Evolutionary conservation across 2,329 filamentous ascomycete species (phyloP).

Genomic region (Talaromyces sp.): DNA sequence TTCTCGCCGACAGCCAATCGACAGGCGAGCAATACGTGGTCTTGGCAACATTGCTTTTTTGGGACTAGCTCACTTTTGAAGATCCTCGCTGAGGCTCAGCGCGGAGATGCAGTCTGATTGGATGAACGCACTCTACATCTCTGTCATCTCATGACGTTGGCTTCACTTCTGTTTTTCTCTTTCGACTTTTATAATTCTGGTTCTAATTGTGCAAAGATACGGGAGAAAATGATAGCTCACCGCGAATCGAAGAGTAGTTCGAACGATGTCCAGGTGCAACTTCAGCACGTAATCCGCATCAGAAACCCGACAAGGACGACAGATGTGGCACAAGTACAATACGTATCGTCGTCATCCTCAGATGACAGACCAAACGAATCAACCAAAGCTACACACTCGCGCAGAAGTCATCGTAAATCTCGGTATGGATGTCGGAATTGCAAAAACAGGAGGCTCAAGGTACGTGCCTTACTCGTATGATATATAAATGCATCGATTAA

Average conservation of each 20-base stretch:
- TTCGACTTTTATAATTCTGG: not conserved
- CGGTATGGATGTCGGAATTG: slow-evolving; percentile 18
- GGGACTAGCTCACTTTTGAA: not conserved
- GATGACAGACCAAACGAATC: not conserved
- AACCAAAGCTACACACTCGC: not conserved
- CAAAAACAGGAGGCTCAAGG: slow-evolving; percentile 17
- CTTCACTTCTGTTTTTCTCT: not conserved
- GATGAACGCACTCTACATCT: not conserved
- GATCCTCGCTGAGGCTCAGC: not conserved
- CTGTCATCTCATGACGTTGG: not conserved
- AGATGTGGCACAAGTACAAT: not conserved
- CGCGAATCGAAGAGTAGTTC: not conserved
- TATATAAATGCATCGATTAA: not conserved
- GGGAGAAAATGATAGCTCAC: not conserved
- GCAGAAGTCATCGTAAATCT: slow-evolving; percentile 17
- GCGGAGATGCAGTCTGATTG: not conserved
- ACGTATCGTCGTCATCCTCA: not conserved
- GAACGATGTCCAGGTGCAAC: not conserved
- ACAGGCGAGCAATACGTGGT: not conserved
- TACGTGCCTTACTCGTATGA: not conserved
- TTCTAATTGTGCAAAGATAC: not conserved
- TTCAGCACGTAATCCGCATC: not conserved
- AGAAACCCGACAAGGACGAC: not conserved
- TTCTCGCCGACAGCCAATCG: not conserved
- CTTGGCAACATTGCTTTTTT: not conserved